A percentile compares a stretch with the other conserved stretches of the same genome.
These are phyloP conservation scores for Cercospora sp. DNA, from an alignment of 2,329 filamentous ascomycete genomes.

Conservation along the genomic window DNA sequence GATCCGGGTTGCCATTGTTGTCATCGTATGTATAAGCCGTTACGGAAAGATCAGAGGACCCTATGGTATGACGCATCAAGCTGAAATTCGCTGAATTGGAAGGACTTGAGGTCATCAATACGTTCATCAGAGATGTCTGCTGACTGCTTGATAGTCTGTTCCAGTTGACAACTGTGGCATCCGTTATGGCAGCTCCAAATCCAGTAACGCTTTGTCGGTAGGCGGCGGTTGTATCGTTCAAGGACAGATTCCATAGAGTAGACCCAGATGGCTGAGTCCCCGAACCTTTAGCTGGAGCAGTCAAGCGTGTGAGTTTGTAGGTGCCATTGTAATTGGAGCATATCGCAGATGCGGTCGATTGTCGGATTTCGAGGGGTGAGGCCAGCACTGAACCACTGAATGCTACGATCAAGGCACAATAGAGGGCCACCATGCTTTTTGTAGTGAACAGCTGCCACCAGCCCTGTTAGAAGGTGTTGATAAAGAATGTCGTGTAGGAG, in stretches of 20 bases:
- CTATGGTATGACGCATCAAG: constrained; percentile 28
- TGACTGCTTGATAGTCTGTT: constrained; percentile 17
- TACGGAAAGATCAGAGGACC: constrained; percentile 23
- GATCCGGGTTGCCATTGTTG: constrained; percentile 20
- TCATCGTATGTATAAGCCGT: constrained; percentile 29
- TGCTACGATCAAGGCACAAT: background rate
- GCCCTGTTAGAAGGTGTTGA: background rate
- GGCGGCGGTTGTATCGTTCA: constrained; percentile 30
- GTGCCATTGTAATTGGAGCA: constrained; percentile 23
- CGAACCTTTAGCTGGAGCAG: constrained; percentile 14
- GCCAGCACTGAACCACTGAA: background rate
- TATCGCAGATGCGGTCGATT: constrained; percentile 19
- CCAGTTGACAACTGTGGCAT: constrained; percentile 26
- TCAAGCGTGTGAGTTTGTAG: constrained; percentile 22
- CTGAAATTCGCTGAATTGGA: constrained; percentile 24
- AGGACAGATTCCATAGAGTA: constrained; percentile 19
- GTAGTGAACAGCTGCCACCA: background rate
- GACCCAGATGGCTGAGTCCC: constrained; percentile 8
- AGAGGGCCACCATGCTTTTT: background rate
- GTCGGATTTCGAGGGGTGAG: constrained; percentile 10
- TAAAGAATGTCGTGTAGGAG: background rate
- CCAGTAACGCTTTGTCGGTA: constrained; percentile 24
- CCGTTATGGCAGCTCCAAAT: constrained; percentile 27
- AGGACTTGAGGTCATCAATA: constrained; percentile 17
- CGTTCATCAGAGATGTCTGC: constrained; percentile 17